Base-by-base conservation (phyloP, 768 basidiomycete species). In the Termitomyces heimii region DNA sequence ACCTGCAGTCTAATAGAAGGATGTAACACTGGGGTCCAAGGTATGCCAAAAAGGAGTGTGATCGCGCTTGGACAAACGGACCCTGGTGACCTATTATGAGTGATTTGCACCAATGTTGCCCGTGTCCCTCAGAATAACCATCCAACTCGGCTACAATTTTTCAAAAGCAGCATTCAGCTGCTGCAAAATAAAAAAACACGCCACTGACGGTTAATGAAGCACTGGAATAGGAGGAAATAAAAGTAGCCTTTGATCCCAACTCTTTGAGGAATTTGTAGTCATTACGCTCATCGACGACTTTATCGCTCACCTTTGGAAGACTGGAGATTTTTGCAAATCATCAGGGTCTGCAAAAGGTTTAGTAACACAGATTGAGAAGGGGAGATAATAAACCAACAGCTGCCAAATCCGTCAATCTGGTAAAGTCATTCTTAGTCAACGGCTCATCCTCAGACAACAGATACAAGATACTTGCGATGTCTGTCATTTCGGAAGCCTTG, bases 211-310 rank as follows among this genome's bases (percentile, higher is more conserved):
- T 88, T 86, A 63, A 89, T 83, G 69, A 95, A 95, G 63, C 90
- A 92, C 63, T 99, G 96, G 77, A 99, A 98, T 1, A 99, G 77
- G 22, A 96, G 76, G 73, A 86, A 99, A 77, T 86, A 95, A 70
- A 95, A 95, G 72, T 94, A 97, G 22, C 87, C 92, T 62, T 89
- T 76, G 0, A 83, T 71, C 6, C 95, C 96, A 54, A 98, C 89
- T 8, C 88, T 92, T 58, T 1, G 8, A 45, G 13, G 8, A 22
- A 39, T 35, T 5, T 32, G n/a, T 4, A 35, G 8, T 9, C 20
- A 31, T 26, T 28, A 24, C 12, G 5, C 0, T 35, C 2, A 13
- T 43, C 10, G 42, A 9, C n/a, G 4, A 14, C 29, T 20, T 2
- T 40, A 18, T 3, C n/a, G 26, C 79, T 65, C 65, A 91, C 89